Percentiles rank a stretch among this genome's conserved stretches.
phyloP scores from a whole-genome alignment of 2,329 filamentous ascomycete genomes.

The Neonectria punicea region DNA sequence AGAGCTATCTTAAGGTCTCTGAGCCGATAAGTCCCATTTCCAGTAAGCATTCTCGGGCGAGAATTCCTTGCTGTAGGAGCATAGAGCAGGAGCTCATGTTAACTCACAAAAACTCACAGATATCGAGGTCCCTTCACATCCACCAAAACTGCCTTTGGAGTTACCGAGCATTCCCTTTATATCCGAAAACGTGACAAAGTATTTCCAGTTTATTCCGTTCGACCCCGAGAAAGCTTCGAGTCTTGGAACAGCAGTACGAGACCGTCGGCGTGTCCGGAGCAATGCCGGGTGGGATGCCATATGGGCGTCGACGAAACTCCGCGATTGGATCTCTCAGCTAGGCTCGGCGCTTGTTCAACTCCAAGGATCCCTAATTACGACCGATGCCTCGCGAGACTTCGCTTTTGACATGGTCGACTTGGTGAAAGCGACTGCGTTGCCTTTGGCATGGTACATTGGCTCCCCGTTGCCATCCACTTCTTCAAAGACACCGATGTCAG shows the following conservation, averaged over 20 bases:
- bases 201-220: constrained; percentile 10
- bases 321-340: constrained; percentile 20
- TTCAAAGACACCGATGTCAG: neutral
- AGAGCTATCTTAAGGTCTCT: neutral
- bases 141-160: neutral
- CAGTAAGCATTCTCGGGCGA: neutral
- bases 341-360: constrained; percentile 18
- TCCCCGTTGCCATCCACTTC: constrained; percentile 15
- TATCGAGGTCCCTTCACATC: neutral
- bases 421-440: neutral
- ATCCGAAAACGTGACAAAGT: constrained; percentile 13
- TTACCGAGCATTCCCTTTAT: constrained; percentile 1
- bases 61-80: too few species aligned
- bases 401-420: constrained; percentile 25
- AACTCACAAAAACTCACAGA: neutral
- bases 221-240: constrained; percentile 12
- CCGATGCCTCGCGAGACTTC: constrained; percentile 18
- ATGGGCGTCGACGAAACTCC: constrained; percentile 21
- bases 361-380: constrained; percentile 9
- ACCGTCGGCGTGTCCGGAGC: constrained; percentile 15
- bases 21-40: neutral
- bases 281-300: constrained; percentile 2
- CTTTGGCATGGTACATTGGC: constrained; percentile 16
- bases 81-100: neutral
- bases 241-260: constrained; percentile 5